Evolutionary conservation across 108 stramenopile species (phyloP).

Genomic region (Cylindrotheca closterium): DNA sequence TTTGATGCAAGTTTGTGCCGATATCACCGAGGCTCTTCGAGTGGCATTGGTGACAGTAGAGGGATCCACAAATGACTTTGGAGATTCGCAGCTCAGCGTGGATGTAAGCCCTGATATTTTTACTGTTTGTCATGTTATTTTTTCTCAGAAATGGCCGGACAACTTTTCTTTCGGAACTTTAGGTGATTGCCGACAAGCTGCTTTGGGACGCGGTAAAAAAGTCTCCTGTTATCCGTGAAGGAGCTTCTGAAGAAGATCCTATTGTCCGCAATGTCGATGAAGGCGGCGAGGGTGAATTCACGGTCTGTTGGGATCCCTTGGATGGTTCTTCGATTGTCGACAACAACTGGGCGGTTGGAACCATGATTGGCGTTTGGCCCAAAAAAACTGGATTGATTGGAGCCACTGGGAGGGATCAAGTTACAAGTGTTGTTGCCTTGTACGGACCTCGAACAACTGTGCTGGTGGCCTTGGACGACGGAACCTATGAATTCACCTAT

Average conservation of each 20-base stretch:
- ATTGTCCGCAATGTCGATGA: constrained; percentile 53
- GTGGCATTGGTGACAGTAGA: constrained; percentile 68
- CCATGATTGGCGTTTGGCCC: constrained; percentile 95
- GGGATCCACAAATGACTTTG: constrained; percentile 62
- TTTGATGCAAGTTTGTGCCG: constrained; percentile 62
- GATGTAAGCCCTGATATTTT: constrained; percentile 34
- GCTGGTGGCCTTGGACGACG: constrained; percentile 82
- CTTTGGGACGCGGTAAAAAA: constrained; percentile 65
- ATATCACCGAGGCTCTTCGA: constrained; percentile 67
- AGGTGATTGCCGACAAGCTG: constrained; percentile 63
- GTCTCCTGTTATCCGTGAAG: constrained; percentile 56
- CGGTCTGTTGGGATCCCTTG: constrained; percentile 93
- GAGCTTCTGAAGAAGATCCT: constrained; percentile 72
- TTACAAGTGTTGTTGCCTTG: constrained; percentile 83
- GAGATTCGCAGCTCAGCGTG: constrained; percentile 66
- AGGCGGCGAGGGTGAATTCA: constrained; percentile 60
- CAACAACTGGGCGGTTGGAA: constrained; percentile 92
- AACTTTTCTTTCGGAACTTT: constrained; percentile 4
- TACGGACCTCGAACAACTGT: constrained; percentile 93
- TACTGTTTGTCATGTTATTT: not conserved
- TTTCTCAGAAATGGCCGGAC: not conserved
- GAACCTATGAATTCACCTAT: constrained; percentile 71
- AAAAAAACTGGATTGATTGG: constrained; percentile 80
- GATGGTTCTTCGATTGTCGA: constrained; percentile 94
- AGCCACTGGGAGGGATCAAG: constrained; percentile 87